These are phyloP conservation scores for Hypoxylon lienhwacheense DNA, from an alignment of 495 filamentous ascomycete genomes.

Conservation along the genomic window DNA sequence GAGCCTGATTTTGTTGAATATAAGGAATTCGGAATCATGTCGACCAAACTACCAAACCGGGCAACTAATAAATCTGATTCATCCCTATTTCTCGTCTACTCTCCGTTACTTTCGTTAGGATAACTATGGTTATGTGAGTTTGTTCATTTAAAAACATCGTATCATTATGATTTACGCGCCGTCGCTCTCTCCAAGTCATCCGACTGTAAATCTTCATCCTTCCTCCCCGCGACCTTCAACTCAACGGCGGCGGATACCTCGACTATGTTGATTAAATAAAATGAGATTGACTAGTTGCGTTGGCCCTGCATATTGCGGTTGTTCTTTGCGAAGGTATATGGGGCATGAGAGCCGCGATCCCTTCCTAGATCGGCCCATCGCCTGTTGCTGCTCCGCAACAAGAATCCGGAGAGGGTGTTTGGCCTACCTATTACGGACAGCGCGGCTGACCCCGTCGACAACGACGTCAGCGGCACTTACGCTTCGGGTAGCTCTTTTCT, in stretches of 20 bases:
- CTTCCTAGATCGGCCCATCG: constrained; percentile 34
- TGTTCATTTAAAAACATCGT: constrained; percentile 27
- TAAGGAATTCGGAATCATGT: constrained; percentile 27
- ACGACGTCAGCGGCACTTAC: constrained; percentile 20
- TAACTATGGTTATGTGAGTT: constrained; percentile 13
- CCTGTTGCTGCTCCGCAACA: constrained; percentile 12
- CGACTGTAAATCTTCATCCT: not conserved
- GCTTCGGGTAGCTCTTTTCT: constrained; percentile 24
- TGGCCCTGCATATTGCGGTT: constrained; percentile 24
- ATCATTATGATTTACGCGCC: constrained; percentile 23
- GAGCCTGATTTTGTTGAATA: constrained; percentile 21
- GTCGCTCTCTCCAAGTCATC: not conserved
- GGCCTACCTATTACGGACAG: constrained; percentile 34
- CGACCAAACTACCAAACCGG: constrained; percentile 17
- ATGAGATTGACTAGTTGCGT: constrained; percentile 2
- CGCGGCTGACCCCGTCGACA: constrained; percentile 21
- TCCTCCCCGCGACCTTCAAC: not conserved
- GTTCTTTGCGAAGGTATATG: constrained; percentile 9
- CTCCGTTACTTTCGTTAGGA: no score
- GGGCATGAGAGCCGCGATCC: constrained; percentile 24
- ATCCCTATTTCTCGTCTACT: constrained; percentile 12
- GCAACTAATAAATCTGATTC: constrained; percentile 21
- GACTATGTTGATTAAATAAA: constrained; percentile 9
- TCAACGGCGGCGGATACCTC: constrained; percentile 12
- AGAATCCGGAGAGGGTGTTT: constrained; percentile 27